A percentile compares a stretch with the other conserved stretches of the same genome.
Evolutionary conservation across 2,329 filamentous ascomycete genomes (phyloP).

Genomic region (Penicillium sp.): DNA sequence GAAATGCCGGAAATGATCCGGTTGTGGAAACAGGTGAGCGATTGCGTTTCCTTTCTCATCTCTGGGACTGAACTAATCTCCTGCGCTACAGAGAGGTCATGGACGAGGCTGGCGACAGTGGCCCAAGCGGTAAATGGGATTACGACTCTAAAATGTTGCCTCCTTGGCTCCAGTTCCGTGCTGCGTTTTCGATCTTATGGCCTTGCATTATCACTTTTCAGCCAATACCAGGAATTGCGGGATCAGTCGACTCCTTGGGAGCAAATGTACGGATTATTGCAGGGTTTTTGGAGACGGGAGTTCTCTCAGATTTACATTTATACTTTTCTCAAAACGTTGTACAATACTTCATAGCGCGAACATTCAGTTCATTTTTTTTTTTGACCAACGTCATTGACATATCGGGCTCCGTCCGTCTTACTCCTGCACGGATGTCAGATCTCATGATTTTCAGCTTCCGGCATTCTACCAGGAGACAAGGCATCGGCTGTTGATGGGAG

Average conservation of each 20-base stretch:
- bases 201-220: constrained; percentile 1
- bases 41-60: constrained; percentile 2
- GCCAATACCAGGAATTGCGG: constrained; percentile 1
- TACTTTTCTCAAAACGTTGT: constrained; percentile 14
- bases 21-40: constrained; percentile 82
- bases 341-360: constrained; percentile 14
- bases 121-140: constrained; percentile 47
- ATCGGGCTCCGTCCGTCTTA: not conserved
- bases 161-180: constrained; percentile 13
- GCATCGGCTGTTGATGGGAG: too few species aligned
- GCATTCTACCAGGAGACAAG: too few species aligned
- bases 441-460: too few species aligned
- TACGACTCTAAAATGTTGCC: constrained; percentile 4
- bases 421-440: constrained; percentile 2
- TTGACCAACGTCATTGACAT: not conserved
- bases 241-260: constrained; percentile 2
- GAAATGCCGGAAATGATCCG: constrained; percentile 89
- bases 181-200: constrained; percentile 3
- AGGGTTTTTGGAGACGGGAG: constrained; percentile 19
- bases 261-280: constrained; percentile 19
- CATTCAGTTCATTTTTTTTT: constrained; percentile 4
- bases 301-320: constrained; percentile 12
- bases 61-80: constrained; percentile 30
- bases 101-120: constrained; percentile 70
- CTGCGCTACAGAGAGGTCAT: constrained; percentile 54